Evolutionary conservation across 2,329 filamentous ascomycete genomes (phyloP), one percentile per base, ranked within the genome.

Genomic region (Clonostachys byssicola): DNA sequence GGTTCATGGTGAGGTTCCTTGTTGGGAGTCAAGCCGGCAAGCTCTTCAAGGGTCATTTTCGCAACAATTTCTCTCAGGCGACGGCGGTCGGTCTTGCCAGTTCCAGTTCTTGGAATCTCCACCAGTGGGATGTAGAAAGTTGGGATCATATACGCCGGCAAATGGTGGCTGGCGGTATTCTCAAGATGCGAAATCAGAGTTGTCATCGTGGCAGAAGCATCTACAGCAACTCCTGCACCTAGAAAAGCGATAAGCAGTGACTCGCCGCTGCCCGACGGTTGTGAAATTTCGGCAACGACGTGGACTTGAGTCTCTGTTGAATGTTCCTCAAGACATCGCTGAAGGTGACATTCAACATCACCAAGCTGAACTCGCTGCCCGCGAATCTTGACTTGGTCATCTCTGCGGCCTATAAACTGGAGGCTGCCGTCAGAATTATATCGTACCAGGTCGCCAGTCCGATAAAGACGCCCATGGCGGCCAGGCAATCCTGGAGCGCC

Each of bases 371-470:
- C 66, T 38, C 78, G 62, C 49, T 74, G 80, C n/a, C 82, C 83
- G 34, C 73, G 68, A 9, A 83, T 61, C 58, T 83, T 84, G 44
- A 82, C 71, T 54, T 83, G 79, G 0, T 70, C 70, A 51, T 83
- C 79, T 52, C 76, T 77, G 30, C 80, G 68, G 34, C 77, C 77
- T 34, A 77, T 55, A 36, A 70, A 77, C 1, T 65, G 51, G 5
- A 77, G 56, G 6, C 58, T 57, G 1, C 71, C 70, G 45, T 74
- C 65, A 0, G 59, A 55, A n/a, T 67, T 58, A 20, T 74, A 73
- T 42, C 60, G 59, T 4, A 61, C 74, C 12, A 77, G 60, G 52
- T 78, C 73, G 8, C 74, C 73, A 1, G 74, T 75, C 42, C 66
- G 67, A 49, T 75, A 78, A 12, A 70, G 44, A 17, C 52, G 34